Evolutionary conservation across 495 filamentous ascomycete genomes (phyloP).

Genomic region (Bombardia bombarda): DNA sequence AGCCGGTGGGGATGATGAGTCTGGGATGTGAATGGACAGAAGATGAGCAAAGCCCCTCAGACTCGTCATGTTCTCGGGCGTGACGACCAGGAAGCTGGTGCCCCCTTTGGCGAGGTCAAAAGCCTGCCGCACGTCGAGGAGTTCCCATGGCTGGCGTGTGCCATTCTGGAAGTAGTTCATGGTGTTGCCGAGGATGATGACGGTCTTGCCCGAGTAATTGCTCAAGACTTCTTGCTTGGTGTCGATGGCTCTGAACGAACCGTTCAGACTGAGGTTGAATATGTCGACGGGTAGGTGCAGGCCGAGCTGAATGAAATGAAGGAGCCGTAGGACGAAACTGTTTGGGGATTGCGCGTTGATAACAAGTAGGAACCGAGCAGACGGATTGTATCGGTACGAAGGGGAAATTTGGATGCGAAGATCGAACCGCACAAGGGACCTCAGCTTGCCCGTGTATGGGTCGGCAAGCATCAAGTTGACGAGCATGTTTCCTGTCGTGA

Average conservation of each 20-base stretch:
- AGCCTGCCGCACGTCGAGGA: constrained; percentile 13
- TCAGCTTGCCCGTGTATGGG: constrained; percentile 4
- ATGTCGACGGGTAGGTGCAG: constrained; percentile 13
- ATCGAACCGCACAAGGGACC: constrained; percentile 9
- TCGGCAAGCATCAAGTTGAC: constrained; percentile 16
- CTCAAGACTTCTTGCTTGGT: constrained; percentile 7
- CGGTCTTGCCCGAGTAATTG: constrained; percentile 15
- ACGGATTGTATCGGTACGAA: constrained; percentile 15
- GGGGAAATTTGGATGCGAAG: constrained; percentile 19
- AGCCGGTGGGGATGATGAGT: background rate
- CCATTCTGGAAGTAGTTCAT: constrained; percentile 20
- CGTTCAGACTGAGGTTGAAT: constrained; percentile 21
- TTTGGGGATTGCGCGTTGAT: constrained; percentile 17
- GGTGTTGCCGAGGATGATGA: constrained; percentile 20
- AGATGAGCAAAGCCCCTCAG: constrained; percentile 11
- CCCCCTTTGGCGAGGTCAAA: constrained; percentile 7
- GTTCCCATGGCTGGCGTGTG: constrained; percentile 12
- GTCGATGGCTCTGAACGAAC: constrained; percentile 6
- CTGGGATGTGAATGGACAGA: constrained; percentile 3
- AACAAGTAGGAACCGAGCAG: constrained; percentile 13
- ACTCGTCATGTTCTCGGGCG: constrained; percentile 10
- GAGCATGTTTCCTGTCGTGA: constrained; percentile 11
- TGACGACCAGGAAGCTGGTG: constrained; percentile 14
- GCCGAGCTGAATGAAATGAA: constrained; percentile 9
- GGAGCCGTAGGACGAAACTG: constrained; percentile 12